Base-by-base conservation (phyloP, 2,329 filamentous ascomycete genomes). In the Lecanicillium sp. region DNA sequence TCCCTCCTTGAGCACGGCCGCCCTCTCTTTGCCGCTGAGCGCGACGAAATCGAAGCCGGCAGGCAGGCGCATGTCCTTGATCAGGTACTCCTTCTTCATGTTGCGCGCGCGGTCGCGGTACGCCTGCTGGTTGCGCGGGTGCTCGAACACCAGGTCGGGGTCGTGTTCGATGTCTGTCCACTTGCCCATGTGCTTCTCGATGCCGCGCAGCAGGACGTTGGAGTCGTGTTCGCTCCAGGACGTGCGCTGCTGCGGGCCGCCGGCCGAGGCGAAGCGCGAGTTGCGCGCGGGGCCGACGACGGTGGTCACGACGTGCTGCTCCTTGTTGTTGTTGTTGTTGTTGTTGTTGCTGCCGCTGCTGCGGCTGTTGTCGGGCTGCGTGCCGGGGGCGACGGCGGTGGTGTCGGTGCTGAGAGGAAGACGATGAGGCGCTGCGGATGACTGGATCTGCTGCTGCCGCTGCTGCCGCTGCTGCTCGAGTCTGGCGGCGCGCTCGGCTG, bases 101-200 rank as follows among this genome's bases (percentile, higher is more conserved):
- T 77, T 72, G 42, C 77, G 72, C n/a, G 77, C 77, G 61, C 75
- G 77, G 66, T 81, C 77, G 6, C 77, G 75, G 49, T 77, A 68
- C 4, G 74, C 72, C 59, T 79, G 77, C 62, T 79, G 77, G 55
- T 73, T 70, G 42, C 77, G 73, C 2, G 58, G 58, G 14, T 61
- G 54, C 36, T 74, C 64, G 46, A 78, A 78, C 2, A 15, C 8
- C 12, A 48, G 49, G 15, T 64, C 26, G 0, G 56, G 55, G 23
- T 66, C 60, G 5, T 56, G 33, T 21, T 66, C 54, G 2, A 69
- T 69, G 30, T 11, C n/a, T 36, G 64, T 43, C 65, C 65, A 69
- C 6, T 44, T 45, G 15, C 58, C 60, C 14, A 55, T 47, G 17
- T 48, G 54, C 14, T 55, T 42, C 38, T 62, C 56, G 27, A 79